Percentiles rank a stretch among this genome's conserved stretches.
phyloP scores from a whole-genome alignment of 164 flowering plant genomes.

The Hamamelis virginiana region DNA sequence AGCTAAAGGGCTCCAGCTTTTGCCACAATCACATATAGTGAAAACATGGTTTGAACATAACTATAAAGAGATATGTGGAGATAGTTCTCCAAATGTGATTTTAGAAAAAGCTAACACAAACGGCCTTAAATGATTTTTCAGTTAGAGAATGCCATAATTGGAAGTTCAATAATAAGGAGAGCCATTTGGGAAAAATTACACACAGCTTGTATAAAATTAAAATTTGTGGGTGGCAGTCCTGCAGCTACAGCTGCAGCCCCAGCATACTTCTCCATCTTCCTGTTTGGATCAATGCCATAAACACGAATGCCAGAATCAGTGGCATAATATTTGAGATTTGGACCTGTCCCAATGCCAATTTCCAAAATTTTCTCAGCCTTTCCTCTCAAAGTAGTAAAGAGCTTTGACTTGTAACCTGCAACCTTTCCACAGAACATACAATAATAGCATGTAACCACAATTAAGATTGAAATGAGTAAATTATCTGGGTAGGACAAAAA shows the following conservation, averaged over 20 bases:
- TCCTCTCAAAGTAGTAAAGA: conserved; percentile 61
- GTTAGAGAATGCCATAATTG: too few species aligned
- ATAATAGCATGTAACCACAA: not conserved
- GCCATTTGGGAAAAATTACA: conserved; percentile 3
- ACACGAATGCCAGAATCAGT: conserved; percentile 42
- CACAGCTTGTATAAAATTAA: conserved; percentile 70
- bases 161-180: not conserved
- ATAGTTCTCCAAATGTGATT: too few species aligned
- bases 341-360: conserved; percentile 91
- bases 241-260: conserved; percentile 57
- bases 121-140: too few species aligned
- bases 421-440: conserved; percentile 39
- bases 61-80: too few species aligned
- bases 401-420: conserved; percentile 64
- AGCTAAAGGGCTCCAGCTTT: too few species aligned
- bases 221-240: conserved; percentile 54
- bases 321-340: conserved; percentile 82
- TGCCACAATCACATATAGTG: too few species aligned
- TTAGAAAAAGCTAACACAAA: too few species aligned
- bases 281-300: conserved; percentile 76
- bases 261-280: conserved; percentile 83
- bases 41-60: too few species aligned
- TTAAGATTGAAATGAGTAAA: not conserved
- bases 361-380: conserved; percentile 65
- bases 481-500: not conserved